A percentile compares a stretch with the other conserved stretches of the same genome.
Conservation (phyloP, 768 basidiomycete species). For the Clathrus columnatus region DNA sequence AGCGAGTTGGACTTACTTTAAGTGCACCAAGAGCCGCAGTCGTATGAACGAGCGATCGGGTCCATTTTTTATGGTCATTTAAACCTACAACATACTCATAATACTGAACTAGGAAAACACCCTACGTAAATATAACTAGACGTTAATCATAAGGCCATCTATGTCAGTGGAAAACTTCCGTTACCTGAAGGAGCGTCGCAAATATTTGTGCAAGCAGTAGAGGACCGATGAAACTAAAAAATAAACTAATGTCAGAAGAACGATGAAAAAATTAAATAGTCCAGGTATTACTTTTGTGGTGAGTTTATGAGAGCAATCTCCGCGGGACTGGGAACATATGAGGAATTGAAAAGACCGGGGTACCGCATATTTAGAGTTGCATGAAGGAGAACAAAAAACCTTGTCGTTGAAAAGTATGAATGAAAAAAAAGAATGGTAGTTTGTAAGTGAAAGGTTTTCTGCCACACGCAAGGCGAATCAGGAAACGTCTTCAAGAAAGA, state of each 20-base stretch:
- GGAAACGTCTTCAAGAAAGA: too few relatives aligned
- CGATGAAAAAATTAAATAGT: too few relatives aligned
- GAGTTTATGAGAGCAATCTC: not conserved
- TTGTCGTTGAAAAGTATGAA: too few relatives aligned
- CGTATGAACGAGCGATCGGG: not conserved
- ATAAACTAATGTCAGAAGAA: not conserved
- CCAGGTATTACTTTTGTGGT: not conserved
- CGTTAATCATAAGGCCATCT: not conserved
- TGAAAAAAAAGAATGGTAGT: not conserved
- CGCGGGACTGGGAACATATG: not conserved
- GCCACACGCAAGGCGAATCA: too few relatives aligned
- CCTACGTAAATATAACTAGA: not conserved
- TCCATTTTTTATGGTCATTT: not conserved
- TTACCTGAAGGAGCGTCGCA: constrained; percentile 6
- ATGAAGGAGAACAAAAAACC: too few relatives aligned
- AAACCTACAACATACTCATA: not conserved
- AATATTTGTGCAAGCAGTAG: not conserved
- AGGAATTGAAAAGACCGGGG: constrained; percentile 2
- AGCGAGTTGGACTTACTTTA: not conserved
- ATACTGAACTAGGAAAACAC: not conserved
- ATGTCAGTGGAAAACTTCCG: not conserved
- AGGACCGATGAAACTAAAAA: not conserved
- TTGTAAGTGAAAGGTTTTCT: too few relatives aligned
- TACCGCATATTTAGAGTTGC: not conserved
- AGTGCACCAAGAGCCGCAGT: not conserved